Conservation (phyloP, 768 basidiomycete genomes). For the Amanita molliuscula region DNA sequence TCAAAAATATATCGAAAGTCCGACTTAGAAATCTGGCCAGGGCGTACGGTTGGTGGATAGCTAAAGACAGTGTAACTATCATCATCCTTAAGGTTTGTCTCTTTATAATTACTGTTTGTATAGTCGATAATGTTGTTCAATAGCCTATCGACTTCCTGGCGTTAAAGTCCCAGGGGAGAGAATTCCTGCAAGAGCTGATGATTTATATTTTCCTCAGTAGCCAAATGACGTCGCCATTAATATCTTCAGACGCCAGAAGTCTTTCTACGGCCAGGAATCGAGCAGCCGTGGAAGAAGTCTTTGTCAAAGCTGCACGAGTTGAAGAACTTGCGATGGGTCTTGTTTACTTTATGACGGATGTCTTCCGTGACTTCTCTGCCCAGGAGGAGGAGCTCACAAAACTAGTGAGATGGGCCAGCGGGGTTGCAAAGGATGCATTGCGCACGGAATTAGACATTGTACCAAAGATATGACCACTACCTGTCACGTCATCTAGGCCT, state of each 20-base stretch:
- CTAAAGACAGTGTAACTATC: conserved; percentile 68
- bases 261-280: conserved; percentile 40
- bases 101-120: background rate
- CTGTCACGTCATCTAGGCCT: conserved; percentile 11
- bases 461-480: conserved; percentile 16
- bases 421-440: conserved; percentile 60
- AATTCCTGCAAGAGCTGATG: conserved; percentile 67
- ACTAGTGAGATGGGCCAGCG: conserved; percentile 57
- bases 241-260: conserved; percentile 26
- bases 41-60: conserved; percentile 90
- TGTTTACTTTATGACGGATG: conserved; percentile 52
- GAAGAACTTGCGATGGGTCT: conserved; percentile 66
- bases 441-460: conserved; percentile 52
- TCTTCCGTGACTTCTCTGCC: conserved; percentile 22
- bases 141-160: conserved; percentile 84
- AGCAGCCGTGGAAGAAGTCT: conserved; percentile 61
- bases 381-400: conserved; percentile 24
- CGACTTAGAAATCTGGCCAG: conserved; percentile 67
- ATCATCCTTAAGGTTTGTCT: conserved; percentile 68
- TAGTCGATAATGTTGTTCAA: background rate
- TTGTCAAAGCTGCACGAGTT: conserved; percentile 62
- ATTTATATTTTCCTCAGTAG: conserved; percentile 60
- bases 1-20: conserved; percentile 43
- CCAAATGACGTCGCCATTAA: conserved; percentile 62
- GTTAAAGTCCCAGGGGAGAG: conserved; percentile 50